Conservation (phyloP, 208 protist species). For the Wallacemonas sp. region DNA sequence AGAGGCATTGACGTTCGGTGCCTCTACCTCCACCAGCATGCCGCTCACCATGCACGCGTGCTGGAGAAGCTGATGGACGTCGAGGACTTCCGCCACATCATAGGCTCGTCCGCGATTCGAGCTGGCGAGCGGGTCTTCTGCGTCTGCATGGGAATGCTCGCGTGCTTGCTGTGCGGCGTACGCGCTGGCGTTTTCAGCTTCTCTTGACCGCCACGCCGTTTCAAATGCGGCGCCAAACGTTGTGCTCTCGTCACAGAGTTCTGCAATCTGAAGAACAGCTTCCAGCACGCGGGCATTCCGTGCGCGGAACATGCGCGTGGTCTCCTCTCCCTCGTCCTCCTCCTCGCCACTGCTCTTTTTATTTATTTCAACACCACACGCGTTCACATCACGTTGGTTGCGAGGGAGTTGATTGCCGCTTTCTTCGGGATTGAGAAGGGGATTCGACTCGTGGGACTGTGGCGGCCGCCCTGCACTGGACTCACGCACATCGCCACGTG, state of each 20-base stretch:
- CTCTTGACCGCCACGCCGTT: slow-evolving; percentile 28
- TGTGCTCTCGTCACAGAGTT: slow-evolving; percentile 51
- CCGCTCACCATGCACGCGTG: slow-evolving; percentile 45
- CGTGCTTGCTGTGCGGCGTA: background rate
- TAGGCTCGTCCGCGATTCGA: background rate
- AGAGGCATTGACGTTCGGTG: background rate
- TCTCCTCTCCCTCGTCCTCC: background rate
- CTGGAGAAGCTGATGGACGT: slow-evolving; percentile 40
- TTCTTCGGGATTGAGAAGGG: background rate
- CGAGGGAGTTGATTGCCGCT: no score
- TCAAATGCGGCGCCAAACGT: slow-evolving; percentile 39
- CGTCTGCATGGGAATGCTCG: background rate
- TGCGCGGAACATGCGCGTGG: slow-evolving; percentile 20
- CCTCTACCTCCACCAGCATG: slow-evolving; percentile 35
- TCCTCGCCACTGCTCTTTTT: background rate
- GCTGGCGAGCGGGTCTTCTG: background rate
- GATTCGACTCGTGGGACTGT: background rate
- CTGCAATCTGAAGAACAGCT: slow-evolving; percentile 37
- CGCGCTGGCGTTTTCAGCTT: slow-evolving; percentile 9
- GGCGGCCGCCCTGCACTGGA: no score
- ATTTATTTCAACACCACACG: no score
- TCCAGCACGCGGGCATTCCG: slow-evolving; percentile 35
- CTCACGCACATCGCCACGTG: no score
- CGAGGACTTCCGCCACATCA: slow-evolving; percentile 10
- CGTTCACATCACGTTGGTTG: no score